Percentiles rank a stretch among this genome's conserved stretches.
Evolutionary conservation across 108 stramenopile genomes (phyloP).

Genomic region (Pseudonitzschia multistriata): DNA sequence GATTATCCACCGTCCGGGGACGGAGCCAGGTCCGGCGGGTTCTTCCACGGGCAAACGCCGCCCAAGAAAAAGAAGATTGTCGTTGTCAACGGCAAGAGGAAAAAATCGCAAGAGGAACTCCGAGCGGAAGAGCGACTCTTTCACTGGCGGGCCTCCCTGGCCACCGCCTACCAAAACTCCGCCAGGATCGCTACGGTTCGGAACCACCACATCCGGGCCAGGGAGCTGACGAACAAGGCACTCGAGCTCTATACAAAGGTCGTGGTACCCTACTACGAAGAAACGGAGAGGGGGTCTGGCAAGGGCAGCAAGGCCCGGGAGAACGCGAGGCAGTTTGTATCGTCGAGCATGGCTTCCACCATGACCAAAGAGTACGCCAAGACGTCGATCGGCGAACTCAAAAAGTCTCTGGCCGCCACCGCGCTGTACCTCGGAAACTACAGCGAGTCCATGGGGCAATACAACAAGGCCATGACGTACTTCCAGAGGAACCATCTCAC

Average conservation of each 20-base stretch:
- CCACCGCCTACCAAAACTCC: constrained; percentile 6
- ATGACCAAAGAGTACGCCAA: background rate
- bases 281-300: background rate
- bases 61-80: background rate
- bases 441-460: constrained; percentile 13
- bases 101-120: background rate
- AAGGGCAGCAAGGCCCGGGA: background rate
- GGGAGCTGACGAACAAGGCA: background rate
- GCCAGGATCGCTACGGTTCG: constrained; percentile 5
- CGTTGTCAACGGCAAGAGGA: background rate
- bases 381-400: constrained; percentile 12
- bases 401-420: constrained; percentile 9
- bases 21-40: background rate
- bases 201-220: background rate
- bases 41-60: background rate
- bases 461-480: constrained; percentile 27
- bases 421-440: constrained; percentile 19
- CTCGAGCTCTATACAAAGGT: background rate
- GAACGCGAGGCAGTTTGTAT: background rate
- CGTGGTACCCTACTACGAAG: background rate
- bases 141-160: background rate
- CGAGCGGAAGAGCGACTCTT: background rate
- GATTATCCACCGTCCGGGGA: background rate
- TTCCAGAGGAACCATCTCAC: constrained; percentile 1
- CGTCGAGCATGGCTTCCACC: background rate